A percentile compares a stretch with the other conserved stretches of the same genome.
phyloP scores from a whole-genome alignment of 495 filamentous ascomycete genomes.

The Geopyxis carbonaria region DNA sequence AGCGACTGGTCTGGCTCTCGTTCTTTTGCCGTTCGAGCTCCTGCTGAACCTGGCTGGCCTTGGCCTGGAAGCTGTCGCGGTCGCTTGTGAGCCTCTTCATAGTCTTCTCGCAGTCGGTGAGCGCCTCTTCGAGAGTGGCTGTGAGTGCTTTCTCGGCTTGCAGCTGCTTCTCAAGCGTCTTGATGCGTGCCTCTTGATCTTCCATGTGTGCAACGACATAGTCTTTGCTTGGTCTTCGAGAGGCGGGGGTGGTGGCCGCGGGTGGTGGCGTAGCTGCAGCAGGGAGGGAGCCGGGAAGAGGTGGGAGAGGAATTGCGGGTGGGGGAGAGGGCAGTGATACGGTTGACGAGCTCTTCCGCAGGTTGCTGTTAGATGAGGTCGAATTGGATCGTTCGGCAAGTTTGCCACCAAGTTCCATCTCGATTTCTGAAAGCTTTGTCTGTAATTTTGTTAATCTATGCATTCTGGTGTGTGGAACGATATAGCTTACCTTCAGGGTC shows the following conservation, averaged over 20 bases:
- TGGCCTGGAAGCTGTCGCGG: constrained; percentile 76
- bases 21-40: constrained; percentile 48
- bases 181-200: constrained; percentile 86
- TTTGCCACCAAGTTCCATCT: constrained; percentile 27
- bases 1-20: constrained; percentile 51
- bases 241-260: constrained; percentile 30
- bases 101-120: constrained; percentile 81
- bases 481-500: constrained; percentile 44
- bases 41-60: constrained; percentile 55
- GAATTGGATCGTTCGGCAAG: constrained; percentile 59
- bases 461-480: not conserved
- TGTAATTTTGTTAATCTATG: constrained; percentile 28
- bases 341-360: constrained; percentile 73
- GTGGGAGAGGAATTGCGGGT: constrained; percentile 82
- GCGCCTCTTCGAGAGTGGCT: constrained; percentile 79
- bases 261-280: constrained; percentile 32
- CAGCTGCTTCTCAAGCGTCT: constrained; percentile 91
- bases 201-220: constrained; percentile 54
- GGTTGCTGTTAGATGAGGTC: constrained; percentile 43
- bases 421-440: constrained; percentile 42
- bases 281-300: constrained; percentile 53
- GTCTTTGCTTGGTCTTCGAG: constrained; percentile 67
- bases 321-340: constrained; percentile 77
- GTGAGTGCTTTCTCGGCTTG: constrained; percentile 93
- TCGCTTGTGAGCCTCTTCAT: constrained; percentile 35